Conservation (phyloP, 352 stramenopile species). For the Pythium myriotylum region DNA sequence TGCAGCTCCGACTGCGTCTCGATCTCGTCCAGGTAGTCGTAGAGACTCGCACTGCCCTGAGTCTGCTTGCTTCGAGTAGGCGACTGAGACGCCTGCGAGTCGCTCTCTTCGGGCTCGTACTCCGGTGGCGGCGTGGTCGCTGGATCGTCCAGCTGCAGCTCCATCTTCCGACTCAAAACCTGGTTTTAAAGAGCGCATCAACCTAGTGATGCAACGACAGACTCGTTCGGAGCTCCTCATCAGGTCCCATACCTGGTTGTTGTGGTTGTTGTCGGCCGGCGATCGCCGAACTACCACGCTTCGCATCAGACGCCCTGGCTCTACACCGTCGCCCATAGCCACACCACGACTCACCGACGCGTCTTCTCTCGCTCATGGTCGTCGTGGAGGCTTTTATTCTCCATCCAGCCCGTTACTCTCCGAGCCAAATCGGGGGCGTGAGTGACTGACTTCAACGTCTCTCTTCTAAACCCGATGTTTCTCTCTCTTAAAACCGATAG, state of each 20-base stretch:
- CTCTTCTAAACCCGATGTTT: conserved; percentile 6
- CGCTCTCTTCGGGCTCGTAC: conserved; percentile 40
- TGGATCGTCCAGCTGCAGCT: conserved; percentile 55
- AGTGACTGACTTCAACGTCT: background rate
- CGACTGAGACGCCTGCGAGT: conserved; percentile 34
- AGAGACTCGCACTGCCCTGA: conserved; percentile 52
- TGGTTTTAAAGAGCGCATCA: too few species aligned
- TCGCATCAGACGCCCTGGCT: too few species aligned
- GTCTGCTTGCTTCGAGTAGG: conserved; percentile 19
- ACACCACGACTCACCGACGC: conserved; percentile 5
- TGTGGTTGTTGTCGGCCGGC: conserved; percentile 12
- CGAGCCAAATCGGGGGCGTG: background rate
- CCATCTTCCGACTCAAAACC: conserved; percentile 23
- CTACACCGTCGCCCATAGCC: too few species aligned
- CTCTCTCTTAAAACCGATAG: conserved; percentile 17
- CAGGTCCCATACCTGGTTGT: conserved; percentile 46
- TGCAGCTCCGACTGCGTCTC: conserved; percentile 65
- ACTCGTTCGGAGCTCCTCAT: too few species aligned
- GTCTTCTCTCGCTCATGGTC: conserved; percentile 18
- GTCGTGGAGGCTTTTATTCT: too few species aligned
- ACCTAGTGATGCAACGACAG: too few species aligned
- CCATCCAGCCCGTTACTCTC: too few species aligned
- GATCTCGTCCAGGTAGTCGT: conserved; percentile 78
- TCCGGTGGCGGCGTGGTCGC: conserved; percentile 33
- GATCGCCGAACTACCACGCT: conserved; percentile 8